These are phyloP conservation scores for Candolleomyces efflorescens DNA, from an alignment of 768 basidiomycete genomes.

Conservation along the genomic window DNA sequence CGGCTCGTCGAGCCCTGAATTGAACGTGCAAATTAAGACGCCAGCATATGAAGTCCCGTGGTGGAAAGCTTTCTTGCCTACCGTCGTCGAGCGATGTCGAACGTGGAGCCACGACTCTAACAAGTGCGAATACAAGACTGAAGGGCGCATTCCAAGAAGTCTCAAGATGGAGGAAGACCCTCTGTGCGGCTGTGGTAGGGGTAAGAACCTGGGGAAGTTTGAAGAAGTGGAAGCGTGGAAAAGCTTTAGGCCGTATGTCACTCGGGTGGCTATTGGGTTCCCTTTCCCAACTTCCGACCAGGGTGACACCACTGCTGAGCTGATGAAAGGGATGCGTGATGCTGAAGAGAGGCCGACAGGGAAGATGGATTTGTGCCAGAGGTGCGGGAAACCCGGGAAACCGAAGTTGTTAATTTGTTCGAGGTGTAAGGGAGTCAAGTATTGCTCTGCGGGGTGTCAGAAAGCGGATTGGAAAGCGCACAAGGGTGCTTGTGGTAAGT, in stretches of 20 bases:
- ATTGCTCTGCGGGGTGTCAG: conserved; percentile 45
- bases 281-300: conserved; percentile 48
- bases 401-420: conserved; percentile 28
- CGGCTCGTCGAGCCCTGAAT: too few species aligned
- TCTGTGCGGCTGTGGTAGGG: conserved; percentile 50
- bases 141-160: conserved; percentile 31
- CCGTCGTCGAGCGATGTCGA: conserved; percentile 48
- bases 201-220: conserved; percentile 40
- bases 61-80: conserved; percentile 50
- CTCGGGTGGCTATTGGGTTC: conserved; percentile 46
- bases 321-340: not conserved
- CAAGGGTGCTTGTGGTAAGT: conserved; percentile 27
- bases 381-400: conserved; percentile 15
- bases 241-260: conserved; percentile 36
- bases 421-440: conserved; percentile 33
- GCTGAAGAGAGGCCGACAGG: not conserved
- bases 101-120: conserved; percentile 40
- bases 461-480: conserved; percentile 43
- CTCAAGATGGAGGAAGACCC: conserved; percentile 32
- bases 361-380: conserved; percentile 4
- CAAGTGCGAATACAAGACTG: conserved; percentile 40
- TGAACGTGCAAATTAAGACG: conserved; percentile 10
- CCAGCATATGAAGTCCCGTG: conserved; percentile 30
- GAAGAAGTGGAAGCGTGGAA: conserved; percentile 29
- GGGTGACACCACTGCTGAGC: conserved; percentile 20